A percentile compares a stretch with the other conserved stretches of the same genome.
Evolutionary conservation across 1,284 basidiomycete species (phyloP).

Genomic region (Ustanciosporium gigantosporum): DNA sequence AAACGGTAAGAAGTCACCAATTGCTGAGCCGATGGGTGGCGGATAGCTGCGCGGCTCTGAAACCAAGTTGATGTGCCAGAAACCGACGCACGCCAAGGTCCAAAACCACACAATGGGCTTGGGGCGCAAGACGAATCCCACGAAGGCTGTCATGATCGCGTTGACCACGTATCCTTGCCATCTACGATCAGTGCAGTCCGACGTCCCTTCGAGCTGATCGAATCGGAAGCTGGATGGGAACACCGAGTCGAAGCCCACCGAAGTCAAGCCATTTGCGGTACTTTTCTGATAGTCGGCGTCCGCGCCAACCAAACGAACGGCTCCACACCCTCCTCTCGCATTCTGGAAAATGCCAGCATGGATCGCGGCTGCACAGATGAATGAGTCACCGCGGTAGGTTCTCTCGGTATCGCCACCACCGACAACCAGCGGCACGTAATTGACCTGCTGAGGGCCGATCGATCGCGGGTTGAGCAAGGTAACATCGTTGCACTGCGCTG

Average conservation of each 20-base stretch:
- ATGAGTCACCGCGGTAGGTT: slow-evolving; percentile 77
- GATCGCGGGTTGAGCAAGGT: slow-evolving; percentile 75
- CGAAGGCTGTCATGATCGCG: slow-evolving; percentile 66
- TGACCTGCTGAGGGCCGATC: slow-evolving; percentile 71
- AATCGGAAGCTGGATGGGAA: slow-evolving; percentile 72
- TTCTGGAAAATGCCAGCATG: slow-evolving; percentile 71
- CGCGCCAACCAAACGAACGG: slow-evolving; percentile 71
- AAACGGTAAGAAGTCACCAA: slow-evolving; percentile 76
- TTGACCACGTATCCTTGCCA: slow-evolving; percentile 61
- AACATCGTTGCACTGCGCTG: slow-evolving; percentile 71
- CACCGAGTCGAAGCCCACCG: slow-evolving; percentile 72
- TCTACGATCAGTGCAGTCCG: slow-evolving; percentile 73
- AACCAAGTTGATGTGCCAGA: slow-evolving; percentile 81
- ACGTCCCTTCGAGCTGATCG: slow-evolving; percentile 61
- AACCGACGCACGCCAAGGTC: slow-evolving; percentile 79
- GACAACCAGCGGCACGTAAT: slow-evolving; percentile 75
- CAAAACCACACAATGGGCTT: slow-evolving; percentile 70
- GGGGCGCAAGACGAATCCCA: slow-evolving; percentile 76
- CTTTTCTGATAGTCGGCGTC: slow-evolving; percentile 72
- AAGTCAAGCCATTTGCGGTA: slow-evolving; percentile 70
- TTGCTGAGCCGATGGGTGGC: slow-evolving; percentile 68
- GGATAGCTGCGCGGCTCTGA: slow-evolving; percentile 71
- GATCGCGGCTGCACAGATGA: slow-evolving; percentile 82
- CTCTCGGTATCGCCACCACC: slow-evolving; percentile 69
- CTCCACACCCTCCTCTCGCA: slow-evolving; percentile 75